Conservation (phyloP, 2,329 filamentous ascomycete species). For the Sporothrix mexicana region DNA sequence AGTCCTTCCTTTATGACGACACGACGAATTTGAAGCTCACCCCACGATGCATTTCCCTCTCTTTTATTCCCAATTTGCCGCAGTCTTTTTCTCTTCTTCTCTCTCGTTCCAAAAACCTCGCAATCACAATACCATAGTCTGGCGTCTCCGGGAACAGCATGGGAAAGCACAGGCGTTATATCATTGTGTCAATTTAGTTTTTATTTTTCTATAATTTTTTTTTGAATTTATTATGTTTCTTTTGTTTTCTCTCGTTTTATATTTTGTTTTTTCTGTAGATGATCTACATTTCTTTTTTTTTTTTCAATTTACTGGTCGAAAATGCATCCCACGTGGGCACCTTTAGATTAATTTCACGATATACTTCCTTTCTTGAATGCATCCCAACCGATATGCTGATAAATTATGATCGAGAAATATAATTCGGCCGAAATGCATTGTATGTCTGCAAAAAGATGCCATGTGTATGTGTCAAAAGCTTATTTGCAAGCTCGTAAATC, state of each 20-base stretch:
- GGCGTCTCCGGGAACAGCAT: constrained; percentile 15
- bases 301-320: not conserved
- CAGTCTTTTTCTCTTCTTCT: not conserved
- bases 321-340: not conserved
- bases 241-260: not conserved
- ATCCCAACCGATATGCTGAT: not conserved
- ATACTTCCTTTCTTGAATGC: too few species aligned
- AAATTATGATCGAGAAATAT: not conserved
- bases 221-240: not conserved
- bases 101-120: not conserved
- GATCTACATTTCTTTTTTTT: not conserved
- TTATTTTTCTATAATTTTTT: not conserved
- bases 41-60: constrained; percentile 3
- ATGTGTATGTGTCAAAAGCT: not conserved
- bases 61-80: not conserved
- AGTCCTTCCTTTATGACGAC: not conserved
- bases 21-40: constrained; percentile 15
- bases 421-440: not conserved
- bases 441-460: not conserved
- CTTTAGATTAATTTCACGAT: not conserved
- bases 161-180: constrained; percentile 22
- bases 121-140: constrained; percentile 18
- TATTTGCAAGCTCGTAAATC: too few species aligned
- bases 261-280: not conserved
- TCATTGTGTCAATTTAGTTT: too few species aligned